phyloP scores from a whole-genome alignment of 441 rosid species.

The Capsella rubella region DNA sequence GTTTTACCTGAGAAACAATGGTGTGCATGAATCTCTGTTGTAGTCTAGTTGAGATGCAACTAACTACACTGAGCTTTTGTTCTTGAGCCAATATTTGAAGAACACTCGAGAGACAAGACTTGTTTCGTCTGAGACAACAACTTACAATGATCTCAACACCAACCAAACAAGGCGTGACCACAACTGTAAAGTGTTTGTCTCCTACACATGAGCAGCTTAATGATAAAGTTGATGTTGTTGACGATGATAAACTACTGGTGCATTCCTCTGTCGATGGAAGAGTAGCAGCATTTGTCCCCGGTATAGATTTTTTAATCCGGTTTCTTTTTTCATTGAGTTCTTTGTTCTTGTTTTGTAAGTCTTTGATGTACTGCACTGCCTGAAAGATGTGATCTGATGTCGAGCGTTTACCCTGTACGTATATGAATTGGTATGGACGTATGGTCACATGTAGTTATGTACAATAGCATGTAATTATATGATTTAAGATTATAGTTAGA shows the following conservation, averaged over 20 bases:
- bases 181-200: conserved; percentile 31
- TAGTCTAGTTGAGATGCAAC: conserved; percentile 48
- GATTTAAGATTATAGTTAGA: too few species aligned
- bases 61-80: conserved; percentile 47
- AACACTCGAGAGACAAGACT: conserved; percentile 50
- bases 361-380: conserved; percentile 61
- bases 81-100: conserved; percentile 40
- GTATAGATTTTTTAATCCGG: conserved; percentile 40
- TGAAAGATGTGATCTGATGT: conserved; percentile 61
- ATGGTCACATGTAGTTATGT: background rate
- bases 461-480: too few species aligned
- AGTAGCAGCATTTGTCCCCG: background rate
- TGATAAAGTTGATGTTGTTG: conserved; percentile 22
- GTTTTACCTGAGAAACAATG: conserved; percentile 49
- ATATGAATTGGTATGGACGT: background rate
- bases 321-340: conserved; percentile 52
- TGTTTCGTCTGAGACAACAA: conserved; percentile 34
- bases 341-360: conserved; percentile 52
- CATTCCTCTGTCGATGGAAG: conserved; percentile 25
- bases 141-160: conserved; percentile 52
- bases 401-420: conserved; percentile 65
- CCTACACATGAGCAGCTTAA: conserved; percentile 32
- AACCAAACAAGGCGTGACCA: conserved; percentile 44
- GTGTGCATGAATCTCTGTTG: conserved; percentile 48
- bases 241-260: conserved; percentile 36